A percentile compares a stretch with the other conserved stretches of the same genome.
Evolutionary conservation across 306 rosid genomes (phyloP).

Genomic region (Cucumis hystrix): DNA sequence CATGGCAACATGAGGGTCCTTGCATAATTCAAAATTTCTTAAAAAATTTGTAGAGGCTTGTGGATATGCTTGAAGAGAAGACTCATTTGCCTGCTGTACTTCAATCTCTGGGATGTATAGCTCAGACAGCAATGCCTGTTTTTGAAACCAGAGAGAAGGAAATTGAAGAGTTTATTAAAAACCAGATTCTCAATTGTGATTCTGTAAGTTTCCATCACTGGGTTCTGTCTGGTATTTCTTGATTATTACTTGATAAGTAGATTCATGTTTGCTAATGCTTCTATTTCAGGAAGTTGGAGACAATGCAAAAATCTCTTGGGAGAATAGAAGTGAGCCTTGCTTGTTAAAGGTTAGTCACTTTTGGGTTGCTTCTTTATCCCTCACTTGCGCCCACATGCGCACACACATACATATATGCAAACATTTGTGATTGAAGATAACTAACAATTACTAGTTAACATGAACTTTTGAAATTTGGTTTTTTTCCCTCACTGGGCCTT

Average conservation of each 20-base stretch:
- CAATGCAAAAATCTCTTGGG: conserved; percentile 46
- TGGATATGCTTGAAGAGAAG: conserved; percentile 75
- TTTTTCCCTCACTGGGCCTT: neutral
- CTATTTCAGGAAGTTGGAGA: conserved; percentile 59
- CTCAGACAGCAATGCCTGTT: conserved; percentile 92
- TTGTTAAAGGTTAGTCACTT: conserved; percentile 62
- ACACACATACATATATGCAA: neutral
- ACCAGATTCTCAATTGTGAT: conserved; percentile 52
- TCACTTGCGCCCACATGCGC: neutral
- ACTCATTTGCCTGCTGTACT: conserved; percentile 81
- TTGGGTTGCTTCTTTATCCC: conserved; percentile 2
- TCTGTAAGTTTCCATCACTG: conserved; percentile 37
- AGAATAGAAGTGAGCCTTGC: conserved; percentile 71
- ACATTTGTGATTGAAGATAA: neutral
- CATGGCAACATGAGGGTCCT: neutral
- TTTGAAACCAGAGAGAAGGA: conserved; percentile 90
- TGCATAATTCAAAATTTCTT: conserved; percentile 16
- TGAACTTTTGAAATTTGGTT: neutral
- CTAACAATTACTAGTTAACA: neutral
- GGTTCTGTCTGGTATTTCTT: conserved; percentile 4
- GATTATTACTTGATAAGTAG: conserved; percentile 15
- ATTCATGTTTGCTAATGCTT: conserved; percentile 18
- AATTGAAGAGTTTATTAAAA: conserved; percentile 56
- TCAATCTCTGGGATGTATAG: conserved; percentile 94
- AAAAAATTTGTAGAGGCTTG: conserved; percentile 63